These are phyloP conservation scores for Candida broadrunensis DNA, from an alignment of 805 yeast genomes.

Conservation along the genomic window DNA sequence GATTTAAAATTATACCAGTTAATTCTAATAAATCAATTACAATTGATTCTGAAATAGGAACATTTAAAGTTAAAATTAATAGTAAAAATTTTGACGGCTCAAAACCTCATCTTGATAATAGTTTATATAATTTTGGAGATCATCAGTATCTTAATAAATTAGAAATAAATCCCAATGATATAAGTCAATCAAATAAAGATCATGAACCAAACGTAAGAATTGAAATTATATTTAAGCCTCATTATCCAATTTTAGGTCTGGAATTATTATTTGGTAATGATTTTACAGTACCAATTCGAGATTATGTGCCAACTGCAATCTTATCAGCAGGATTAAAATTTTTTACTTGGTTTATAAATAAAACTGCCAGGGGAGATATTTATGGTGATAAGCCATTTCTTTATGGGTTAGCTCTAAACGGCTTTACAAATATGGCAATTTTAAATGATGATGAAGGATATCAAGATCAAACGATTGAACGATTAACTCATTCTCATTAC, in stretches of 20 bases:
- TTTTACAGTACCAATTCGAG: constrained; percentile 55
- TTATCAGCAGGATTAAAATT: constrained; percentile 49
- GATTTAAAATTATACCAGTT: constrained; percentile 36
- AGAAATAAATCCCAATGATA: neutral
- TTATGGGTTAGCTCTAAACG: constrained; percentile 59
- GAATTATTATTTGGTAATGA: constrained; percentile 69
- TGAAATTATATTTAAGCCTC: constrained; percentile 41
- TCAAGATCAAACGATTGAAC: neutral
- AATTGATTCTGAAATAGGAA: constrained; percentile 37
- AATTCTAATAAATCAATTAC: constrained; percentile 37
- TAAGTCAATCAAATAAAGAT: constrained; percentile 4
- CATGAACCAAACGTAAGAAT: constrained; percentile 28
- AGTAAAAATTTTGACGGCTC: constrained; percentile 49
- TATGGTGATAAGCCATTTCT: constrained; percentile 59
- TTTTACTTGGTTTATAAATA: constrained; percentile 58
- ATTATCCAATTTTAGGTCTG: constrained; percentile 43
- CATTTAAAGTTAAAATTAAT: constrained; percentile 36
- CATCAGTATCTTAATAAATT: constrained; percentile 22
- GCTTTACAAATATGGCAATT: constrained; percentile 48
- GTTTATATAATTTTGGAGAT: constrained; percentile 29
- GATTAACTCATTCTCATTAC: neutral
- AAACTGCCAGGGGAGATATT: constrained; percentile 63
- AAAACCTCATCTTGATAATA: constrained; percentile 27
- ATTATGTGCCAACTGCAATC: constrained; percentile 52
- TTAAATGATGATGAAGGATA: constrained; percentile 5